Percentiles rank a stretch among this genome's conserved stretches.
These are phyloP conservation scores for Arthrocladium fulminans DNA, from an alignment of 2,329 filamentous ascomycete genomes.

Conservation along the genomic window DNA sequence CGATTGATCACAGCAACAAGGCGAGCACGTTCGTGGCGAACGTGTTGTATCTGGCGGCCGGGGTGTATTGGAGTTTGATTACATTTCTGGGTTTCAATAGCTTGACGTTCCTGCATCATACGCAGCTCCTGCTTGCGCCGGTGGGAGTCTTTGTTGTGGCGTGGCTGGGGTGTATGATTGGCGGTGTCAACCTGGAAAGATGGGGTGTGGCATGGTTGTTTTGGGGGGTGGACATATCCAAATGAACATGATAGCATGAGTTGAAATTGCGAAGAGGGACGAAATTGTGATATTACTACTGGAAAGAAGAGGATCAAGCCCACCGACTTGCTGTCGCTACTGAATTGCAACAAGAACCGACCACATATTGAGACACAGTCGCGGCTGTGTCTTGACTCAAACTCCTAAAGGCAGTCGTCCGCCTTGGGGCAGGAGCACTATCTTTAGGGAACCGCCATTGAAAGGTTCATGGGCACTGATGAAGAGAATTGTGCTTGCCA, in stretches of 20 bases:
- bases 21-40: conserved; percentile 52
- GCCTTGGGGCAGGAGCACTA: too few relatives aligned
- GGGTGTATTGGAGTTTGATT: conserved; percentile 60
- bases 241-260: too few relatives aligned
- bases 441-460: too few relatives aligned
- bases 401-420: too few relatives aligned
- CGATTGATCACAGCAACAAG: conserved; percentile 38
- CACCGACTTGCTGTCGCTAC: too few relatives aligned
- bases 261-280: too few relatives aligned
- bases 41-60: conserved; percentile 55
- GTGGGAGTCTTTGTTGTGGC: conserved; percentile 51
- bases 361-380: too few relatives aligned
- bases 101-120: conserved; percentile 58
- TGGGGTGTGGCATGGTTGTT: conserved; percentile 38
- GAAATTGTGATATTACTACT: neutral
- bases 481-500: too few relatives aligned
- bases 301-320: neutral
- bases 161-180: conserved; percentile 47
- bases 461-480: too few relatives aligned
- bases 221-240: conserved; percentile 29
- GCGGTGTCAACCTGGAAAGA: conserved; percentile 38
- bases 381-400: too few relatives aligned
- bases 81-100: conserved; percentile 63
- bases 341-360: too few relatives aligned
- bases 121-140: conserved; percentile 55